phyloP scores from a whole-genome alignment of 306 rosid genomes.

The Acacia confusa region DNA sequence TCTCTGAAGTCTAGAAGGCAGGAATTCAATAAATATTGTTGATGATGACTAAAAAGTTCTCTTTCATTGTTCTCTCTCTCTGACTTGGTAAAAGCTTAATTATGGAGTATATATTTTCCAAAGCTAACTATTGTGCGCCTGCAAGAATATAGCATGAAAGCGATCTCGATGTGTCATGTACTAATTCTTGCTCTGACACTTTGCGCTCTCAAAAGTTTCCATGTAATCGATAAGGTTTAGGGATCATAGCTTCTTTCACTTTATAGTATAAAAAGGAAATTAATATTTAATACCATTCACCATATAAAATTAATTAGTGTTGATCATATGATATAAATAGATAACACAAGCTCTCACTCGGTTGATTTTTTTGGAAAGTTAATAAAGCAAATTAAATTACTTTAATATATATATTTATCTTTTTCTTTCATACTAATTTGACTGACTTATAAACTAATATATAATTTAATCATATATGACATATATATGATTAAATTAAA shows the following conservation, averaged over 20 bases:
- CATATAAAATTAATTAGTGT: neutral
- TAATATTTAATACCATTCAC: neutral
- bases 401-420: too few species aligned
- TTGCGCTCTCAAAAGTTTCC: slow-evolving; percentile 12
- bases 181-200: slow-evolving; percentile 15
- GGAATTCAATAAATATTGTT: slow-evolving; percentile 35
- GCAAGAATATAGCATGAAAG: slow-evolving; percentile 35
- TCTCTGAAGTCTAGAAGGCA: neutral
- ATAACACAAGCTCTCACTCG: neutral
- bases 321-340: neutral
- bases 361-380: too few species aligned
- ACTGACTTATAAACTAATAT: too few species aligned
- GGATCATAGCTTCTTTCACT: neutral
- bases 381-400: too few species aligned
- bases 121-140: slow-evolving; percentile 25
- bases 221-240: neutral
- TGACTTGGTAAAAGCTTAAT: slow-evolving; percentile 39
- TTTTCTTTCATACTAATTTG: too few species aligned
- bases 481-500: too few species aligned
- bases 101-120: slow-evolving; percentile 24
- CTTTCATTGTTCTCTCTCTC: slow-evolving; percentile 16
- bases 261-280: neutral
- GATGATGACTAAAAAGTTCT: slow-evolving; percentile 39
- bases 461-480: too few species aligned
- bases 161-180: neutral